A percentile compares a stretch with the other conserved stretches of the same genome.
These are phyloP conservation scores for Marsdenia floribunda DNA, from an alignment of 257 asterid genomes.

Conservation along the genomic window DNA sequence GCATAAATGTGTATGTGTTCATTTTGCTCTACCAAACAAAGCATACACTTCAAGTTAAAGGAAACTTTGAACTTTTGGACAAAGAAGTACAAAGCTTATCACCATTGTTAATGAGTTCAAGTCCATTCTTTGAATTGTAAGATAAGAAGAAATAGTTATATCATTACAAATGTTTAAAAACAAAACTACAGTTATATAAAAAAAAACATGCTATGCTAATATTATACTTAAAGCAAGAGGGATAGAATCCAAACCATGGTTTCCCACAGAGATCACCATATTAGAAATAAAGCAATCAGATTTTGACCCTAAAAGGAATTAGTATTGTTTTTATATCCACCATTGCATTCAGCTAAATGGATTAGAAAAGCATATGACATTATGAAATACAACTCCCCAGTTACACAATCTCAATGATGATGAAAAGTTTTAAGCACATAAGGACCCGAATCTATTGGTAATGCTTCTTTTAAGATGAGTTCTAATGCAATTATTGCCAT, in stretches of 20 bases:
- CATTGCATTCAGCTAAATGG: not conserved
- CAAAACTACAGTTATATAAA: not conserved
- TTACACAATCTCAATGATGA: not conserved
- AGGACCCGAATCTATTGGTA: not conserved
- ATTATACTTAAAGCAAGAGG: not conserved
- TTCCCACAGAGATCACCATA: not conserved
- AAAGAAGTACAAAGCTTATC: not conserved
- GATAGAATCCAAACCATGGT: not conserved
- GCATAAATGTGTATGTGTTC: no score
- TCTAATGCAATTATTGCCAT: conserved; percentile 12
- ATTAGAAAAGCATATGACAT: not conserved
- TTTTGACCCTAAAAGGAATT: not conserved
- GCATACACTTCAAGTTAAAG: not conserved
- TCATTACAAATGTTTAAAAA: not conserved
- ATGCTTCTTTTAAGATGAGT: not conserved
- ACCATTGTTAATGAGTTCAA: not conserved
- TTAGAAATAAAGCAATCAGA: not conserved
- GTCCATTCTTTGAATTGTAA: not conserved
- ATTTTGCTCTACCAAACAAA: not conserved
- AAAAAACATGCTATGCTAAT: not conserved
- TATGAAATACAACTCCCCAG: not conserved
- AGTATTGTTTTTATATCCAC: not conserved
- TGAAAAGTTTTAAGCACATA: not conserved
- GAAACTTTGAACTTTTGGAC: not conserved
- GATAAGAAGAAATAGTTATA: not conserved